phyloP scores from a whole-genome alignment of 2,329 filamentous ascomycete species.

The Harringtonia lauricola region DNA sequence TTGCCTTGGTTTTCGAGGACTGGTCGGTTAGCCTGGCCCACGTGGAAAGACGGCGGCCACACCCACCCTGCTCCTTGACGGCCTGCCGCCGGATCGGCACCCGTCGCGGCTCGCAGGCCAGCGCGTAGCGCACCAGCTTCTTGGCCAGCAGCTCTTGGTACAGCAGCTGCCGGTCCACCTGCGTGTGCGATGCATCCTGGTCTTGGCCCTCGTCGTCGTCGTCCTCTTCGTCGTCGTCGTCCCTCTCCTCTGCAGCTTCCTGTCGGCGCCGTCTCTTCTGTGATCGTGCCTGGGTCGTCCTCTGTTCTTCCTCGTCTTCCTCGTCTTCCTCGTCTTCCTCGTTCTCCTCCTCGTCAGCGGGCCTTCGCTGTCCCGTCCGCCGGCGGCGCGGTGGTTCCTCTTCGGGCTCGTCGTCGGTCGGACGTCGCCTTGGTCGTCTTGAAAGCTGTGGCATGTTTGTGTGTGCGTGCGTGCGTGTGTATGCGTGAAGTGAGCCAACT shows the following conservation, averaged over 20 bases:
- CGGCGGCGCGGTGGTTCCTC: neutral
- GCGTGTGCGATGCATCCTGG: neutral
- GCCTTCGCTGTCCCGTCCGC: neutral
- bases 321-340: neutral
- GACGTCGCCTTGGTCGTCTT: no score
- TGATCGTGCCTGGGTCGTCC: neutral
- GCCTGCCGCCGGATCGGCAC: slow-evolving; percentile 49
- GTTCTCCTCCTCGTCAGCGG: slow-evolving; percentile 4
- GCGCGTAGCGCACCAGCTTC: slow-evolving; percentile 56
- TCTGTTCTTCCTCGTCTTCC: neutral
- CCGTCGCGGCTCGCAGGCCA: slow-evolving; percentile 55
- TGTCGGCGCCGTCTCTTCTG: neutral
- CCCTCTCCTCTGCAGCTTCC: neutral
- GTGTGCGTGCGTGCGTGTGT: no score
- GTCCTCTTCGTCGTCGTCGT: neutral
- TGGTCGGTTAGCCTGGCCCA: slow-evolving; percentile 14
- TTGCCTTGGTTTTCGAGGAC: slow-evolving; percentile 62
- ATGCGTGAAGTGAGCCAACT: no score
- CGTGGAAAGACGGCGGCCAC: neutral
- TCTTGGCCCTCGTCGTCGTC: slow-evolving; percentile 1
- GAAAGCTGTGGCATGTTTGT: no score
- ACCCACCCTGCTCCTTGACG: slow-evolving; percentile 50
- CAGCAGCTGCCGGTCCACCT: slow-evolving; percentile 18
- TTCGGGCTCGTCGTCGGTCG: no score
- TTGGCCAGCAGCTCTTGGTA: slow-evolving; percentile 44